A percentile compares a stretch with the other conserved stretches of the same genome.
These are phyloP conservation scores for Chlorella sp. DNA, from an alignment of 139 green algal species.

Conservation along the genomic window DNA sequence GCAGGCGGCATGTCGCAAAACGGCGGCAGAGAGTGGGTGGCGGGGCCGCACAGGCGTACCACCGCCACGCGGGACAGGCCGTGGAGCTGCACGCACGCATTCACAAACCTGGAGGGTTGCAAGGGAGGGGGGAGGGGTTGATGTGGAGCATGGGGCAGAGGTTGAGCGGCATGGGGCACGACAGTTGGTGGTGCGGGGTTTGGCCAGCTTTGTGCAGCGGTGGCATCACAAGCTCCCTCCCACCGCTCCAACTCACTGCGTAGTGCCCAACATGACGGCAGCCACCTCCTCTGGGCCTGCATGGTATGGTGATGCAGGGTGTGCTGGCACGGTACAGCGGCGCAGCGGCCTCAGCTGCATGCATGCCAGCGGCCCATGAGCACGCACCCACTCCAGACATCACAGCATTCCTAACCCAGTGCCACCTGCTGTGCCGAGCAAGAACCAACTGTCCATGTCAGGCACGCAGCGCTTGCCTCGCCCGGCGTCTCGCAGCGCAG, in stretches of 20 bases:
- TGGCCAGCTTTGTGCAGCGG: too few species aligned
- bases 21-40: slow-evolving; percentile 45
- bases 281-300: slow-evolving; percentile 26
- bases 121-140: too few species aligned
- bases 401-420: too few species aligned
- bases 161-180: too few species aligned
- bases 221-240: background rate
- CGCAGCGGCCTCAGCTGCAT: too few species aligned
- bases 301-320: background rate
- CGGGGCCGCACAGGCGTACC: slow-evolving; percentile 48
- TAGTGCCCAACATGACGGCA: slow-evolving; percentile 48
- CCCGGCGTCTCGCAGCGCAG: background rate
- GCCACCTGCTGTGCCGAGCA: too few species aligned
- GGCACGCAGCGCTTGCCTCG: background rate
- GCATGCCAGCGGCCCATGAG: too few species aligned
- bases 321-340: too few species aligned
- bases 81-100: slow-evolving; percentile 33
- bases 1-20: slow-evolving; percentile 45
- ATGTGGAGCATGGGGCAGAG: background rate
- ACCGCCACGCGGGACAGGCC: slow-evolving; percentile 41
- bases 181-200: too few species aligned
- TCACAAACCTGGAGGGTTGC: slow-evolving; percentile 37
- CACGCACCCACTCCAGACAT: background rate
- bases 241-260: slow-evolving; percentile 2
- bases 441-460: too few species aligned